Percentiles rank a stretch among this genome's conserved stretches.
Evolutionary conservation across 2,329 filamentous ascomycete species (phyloP).

Genomic region (Parastagonospora nodorum): DNA sequence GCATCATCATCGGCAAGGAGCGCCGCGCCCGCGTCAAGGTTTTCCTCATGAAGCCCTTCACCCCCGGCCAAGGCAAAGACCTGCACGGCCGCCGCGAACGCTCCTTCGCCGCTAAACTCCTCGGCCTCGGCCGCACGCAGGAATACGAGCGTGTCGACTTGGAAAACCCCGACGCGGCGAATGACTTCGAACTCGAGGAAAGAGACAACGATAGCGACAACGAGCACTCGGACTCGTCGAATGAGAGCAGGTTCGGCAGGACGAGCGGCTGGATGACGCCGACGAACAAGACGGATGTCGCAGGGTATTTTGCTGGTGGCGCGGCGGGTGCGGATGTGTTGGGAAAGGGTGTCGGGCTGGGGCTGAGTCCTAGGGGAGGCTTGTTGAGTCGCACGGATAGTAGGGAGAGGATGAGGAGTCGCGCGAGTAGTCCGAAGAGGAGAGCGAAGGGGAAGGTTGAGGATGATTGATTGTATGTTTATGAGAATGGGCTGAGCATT

Average conservation of each 20-base stretch:
- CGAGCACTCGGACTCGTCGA: conserved; percentile 65
- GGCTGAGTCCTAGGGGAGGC: conserved; percentile 61
- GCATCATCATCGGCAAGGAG: conserved; percentile 80
- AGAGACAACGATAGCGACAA: conserved; percentile 58
- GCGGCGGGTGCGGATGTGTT: conserved; percentile 23
- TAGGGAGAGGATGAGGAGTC: conserved; percentile 71
- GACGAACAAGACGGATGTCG: conserved; percentile 53
- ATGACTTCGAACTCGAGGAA: conserved; percentile 73
- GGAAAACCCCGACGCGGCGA: conserved; percentile 72
- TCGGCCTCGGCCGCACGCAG: conserved; percentile 55
- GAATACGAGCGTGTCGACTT: conserved; percentile 74
- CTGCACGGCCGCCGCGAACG: conserved; percentile 47
- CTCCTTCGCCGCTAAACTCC: conserved; percentile 61
- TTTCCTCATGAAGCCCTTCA: conserved; percentile 56
- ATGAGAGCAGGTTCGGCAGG: conserved; percentile 61
- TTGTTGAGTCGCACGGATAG: conserved; percentile 84
- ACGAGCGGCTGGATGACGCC: conserved; percentile 72
- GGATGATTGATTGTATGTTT: conserved; percentile 17
- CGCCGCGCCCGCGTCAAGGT: conserved; percentile 65
- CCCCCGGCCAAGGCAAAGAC: conserved; percentile 49
- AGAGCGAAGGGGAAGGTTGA: conserved; percentile 18
- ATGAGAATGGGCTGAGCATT: not conserved
- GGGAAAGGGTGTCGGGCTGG: conserved; percentile 38
- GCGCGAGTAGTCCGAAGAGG: conserved; percentile 56
- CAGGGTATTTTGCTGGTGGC: conserved; percentile 24